Conservation (phyloP, 2,329 filamentous ascomycete genomes). For the Phyllosticta ampelicida region DNA sequence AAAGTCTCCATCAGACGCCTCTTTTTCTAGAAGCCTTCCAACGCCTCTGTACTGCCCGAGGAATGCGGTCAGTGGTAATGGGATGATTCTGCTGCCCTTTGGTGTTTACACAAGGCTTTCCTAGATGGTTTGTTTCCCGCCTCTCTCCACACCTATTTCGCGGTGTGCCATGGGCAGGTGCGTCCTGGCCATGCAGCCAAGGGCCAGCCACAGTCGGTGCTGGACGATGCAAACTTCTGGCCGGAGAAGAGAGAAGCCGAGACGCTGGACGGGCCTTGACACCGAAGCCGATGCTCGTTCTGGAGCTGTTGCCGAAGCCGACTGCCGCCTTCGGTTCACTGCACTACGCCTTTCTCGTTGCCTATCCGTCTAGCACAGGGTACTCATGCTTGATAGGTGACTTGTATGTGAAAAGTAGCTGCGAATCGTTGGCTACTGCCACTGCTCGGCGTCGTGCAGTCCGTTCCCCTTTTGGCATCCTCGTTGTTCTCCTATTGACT, state of each 20-base stretch:
- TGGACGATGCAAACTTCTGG: background rate
- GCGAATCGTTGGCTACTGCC: background rate
- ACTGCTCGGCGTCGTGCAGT: background rate
- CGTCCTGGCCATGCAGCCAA: background rate
- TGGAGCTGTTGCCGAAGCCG: background rate
- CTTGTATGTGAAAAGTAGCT: too few species aligned
- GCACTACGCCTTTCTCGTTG: background rate
- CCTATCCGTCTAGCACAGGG: too few species aligned
- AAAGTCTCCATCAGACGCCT: background rate
- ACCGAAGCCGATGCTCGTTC: too few species aligned
- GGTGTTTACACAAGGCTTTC: background rate
- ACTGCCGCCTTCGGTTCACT: background rate
- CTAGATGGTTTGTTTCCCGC: background rate
- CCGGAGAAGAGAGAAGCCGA: background rate
- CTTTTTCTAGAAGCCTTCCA: background rate
- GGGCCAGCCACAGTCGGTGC: background rate
- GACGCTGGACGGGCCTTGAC: background rate
- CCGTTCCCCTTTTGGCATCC: background rate
- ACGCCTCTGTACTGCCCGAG: background rate
- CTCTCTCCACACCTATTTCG: background rate
- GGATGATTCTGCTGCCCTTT: background rate
- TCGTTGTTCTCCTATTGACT: background rate
- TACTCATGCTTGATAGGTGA: too few species aligned
- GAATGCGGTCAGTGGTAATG: background rate
- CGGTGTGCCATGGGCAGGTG: background rate